Percentiles rank a stretch among this genome's conserved stretches.
Evolutionary conservation across 208 protist genomes (phyloP).

Genomic region (Trypanosoma brucei): DNA sequence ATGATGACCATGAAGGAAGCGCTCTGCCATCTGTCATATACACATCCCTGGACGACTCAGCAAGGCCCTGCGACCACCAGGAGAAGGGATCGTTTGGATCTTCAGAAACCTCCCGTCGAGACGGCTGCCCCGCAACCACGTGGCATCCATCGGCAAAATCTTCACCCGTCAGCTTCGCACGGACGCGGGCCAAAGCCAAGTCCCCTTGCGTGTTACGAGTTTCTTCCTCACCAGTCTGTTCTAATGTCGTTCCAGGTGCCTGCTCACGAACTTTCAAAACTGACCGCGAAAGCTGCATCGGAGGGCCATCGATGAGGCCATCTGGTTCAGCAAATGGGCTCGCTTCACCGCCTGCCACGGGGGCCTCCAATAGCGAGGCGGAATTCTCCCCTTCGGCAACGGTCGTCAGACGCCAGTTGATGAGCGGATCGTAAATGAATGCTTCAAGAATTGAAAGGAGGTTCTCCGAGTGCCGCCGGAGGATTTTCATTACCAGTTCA

Average conservation of each 20-base stretch:
- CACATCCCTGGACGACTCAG: slow-evolving; percentile 24
- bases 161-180: slow-evolving; percentile 83
- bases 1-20: slow-evolving; percentile 73
- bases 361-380: slow-evolving; percentile 1
- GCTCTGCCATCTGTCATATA: slow-evolving; percentile 27
- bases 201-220: slow-evolving; percentile 83
- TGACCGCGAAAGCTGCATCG: slow-evolving; percentile 76
- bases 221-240: slow-evolving; percentile 48
- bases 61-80: slow-evolving; percentile 40
- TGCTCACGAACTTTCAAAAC: slow-evolving; percentile 42
- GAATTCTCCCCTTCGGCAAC: slow-evolving; percentile 35
- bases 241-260: slow-evolving; percentile 4
- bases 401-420: slow-evolving; percentile 97
- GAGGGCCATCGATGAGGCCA: slow-evolving; percentile 22
- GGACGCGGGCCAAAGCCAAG: slow-evolving; percentile 75
- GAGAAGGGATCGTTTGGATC: slow-evolving; percentile 30
- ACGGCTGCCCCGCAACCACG: slow-evolving; percentile 49
- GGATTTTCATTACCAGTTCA: slow-evolving; percentile 97
- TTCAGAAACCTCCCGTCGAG: slow-evolving; percentile 28
- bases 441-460: slow-evolving; percentile 99
- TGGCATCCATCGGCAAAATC: slow-evolving; percentile 74
- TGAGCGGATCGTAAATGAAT: slow-evolving; percentile 99
- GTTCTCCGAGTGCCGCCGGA: slow-evolving; percentile 98
- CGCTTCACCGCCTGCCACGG: not conserved
- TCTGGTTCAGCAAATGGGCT: slow-evolving; percentile 10